Evolutionary conservation across 768 basidiomycete genomes (phyloP).

Genomic region (Auriscalpium vulgare): DNA sequence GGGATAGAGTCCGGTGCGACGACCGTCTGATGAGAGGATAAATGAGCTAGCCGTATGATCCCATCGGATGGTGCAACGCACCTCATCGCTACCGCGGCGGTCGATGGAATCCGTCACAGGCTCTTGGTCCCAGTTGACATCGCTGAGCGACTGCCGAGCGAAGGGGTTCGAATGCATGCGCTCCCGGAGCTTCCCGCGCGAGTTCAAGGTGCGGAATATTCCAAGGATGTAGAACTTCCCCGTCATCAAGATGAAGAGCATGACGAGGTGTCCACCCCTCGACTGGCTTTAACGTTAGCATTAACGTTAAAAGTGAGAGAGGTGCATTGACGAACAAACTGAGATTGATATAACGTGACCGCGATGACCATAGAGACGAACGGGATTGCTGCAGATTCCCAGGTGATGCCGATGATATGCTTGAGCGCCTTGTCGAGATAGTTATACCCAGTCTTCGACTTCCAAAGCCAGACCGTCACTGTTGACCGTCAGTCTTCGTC

Average conservation of each 20-base stretch:
- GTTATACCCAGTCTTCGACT: slow-evolving; percentile 25
- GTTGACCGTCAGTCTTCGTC: background rate
- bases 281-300: background rate
- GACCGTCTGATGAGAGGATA: too few relatives aligned
- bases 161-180: slow-evolving; percentile 32
- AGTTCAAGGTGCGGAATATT: slow-evolving; percentile 23
- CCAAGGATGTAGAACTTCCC: slow-evolving; percentile 37
- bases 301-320: too few relatives aligned
- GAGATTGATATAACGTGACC: slow-evolving; percentile 21
- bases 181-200: slow-evolving; percentile 20
- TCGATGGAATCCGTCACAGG: background rate
- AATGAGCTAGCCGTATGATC: too few relatives aligned
- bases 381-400: slow-evolving; percentile 30
- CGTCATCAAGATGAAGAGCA: slow-evolving; percentile 41
- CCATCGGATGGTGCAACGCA: background rate
- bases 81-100: slow-evolving; percentile 8
- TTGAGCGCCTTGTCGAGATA: slow-evolving; percentile 31
- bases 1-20: too few relatives aligned
- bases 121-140: slow-evolving; percentile 27
- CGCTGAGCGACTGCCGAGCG: slow-evolving; percentile 34
- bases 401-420: slow-evolving; percentile 34
- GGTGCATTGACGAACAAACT: slow-evolving; percentile 24
- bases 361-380: slow-evolving; percentile 26
- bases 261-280: slow-evolving; percentile 23
- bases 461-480: slow-evolving; percentile 38